Base-by-base conservation (phyloP, 2,329 filamentous ascomycete genomes). In the Colletotrichum navitas region DNA sequence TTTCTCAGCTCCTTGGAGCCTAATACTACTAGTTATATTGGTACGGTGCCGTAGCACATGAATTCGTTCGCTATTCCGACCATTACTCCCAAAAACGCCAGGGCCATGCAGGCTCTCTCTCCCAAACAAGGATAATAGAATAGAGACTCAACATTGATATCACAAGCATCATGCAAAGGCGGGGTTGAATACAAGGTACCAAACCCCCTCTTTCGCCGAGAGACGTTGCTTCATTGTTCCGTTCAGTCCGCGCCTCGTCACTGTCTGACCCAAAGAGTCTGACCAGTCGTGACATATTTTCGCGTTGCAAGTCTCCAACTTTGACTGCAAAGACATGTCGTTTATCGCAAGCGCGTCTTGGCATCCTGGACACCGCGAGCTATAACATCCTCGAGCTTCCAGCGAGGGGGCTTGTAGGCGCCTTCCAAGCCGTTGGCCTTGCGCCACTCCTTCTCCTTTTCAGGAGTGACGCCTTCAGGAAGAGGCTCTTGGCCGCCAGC, bases 401-500 rank as follows among this genome's bases (percentile, higher is more conserved):
- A 98, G 75, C 95, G 87, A 14, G 95, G 95, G 66, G 93, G 89
- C 75, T 85, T 84, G 76, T 97, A 86, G 66, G 96, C 90, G 74
- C 94, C 92, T 74, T 93, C 88, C 24, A 95, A 81, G 51, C 89
- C 88, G 59, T 87, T 89, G 66, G 86, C 85, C 76, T 86, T 87
- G 67, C 87, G 85, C 87, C 90, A 90, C 77, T 93, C 89, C 73
- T 87, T 85, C 81, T 97, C 93, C 80, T 92, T 90, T 78, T 95
- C 90, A 12, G 90, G 87, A 0, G 89, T 88, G 49, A 94, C 86
- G 21, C 90, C 92, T 45, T 93, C 92, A 4, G 91, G 91, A 3
- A 95, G 86, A 11, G 93, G 91, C 61, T 94, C 89, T 47, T 93
- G 90, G 68, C 96, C 96, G 74, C 96, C 96, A 16, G 96, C 95